phyloP scores from a whole-genome alignment of 2,329 filamentous ascomycete species.

The Lachnellula subtilissima region DNA sequence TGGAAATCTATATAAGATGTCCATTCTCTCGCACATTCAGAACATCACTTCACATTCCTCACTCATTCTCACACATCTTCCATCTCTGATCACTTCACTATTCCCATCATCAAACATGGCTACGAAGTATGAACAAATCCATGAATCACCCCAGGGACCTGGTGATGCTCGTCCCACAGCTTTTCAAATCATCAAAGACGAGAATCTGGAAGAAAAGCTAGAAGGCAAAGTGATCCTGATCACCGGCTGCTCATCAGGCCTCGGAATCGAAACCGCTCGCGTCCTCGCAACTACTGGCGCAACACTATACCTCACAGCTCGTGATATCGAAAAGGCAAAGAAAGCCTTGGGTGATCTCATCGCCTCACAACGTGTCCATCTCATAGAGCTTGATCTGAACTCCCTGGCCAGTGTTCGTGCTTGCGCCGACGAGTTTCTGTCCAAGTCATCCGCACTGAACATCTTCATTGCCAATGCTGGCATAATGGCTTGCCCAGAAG shows the following conservation, averaged over 20 bases:
- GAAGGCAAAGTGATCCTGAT: conserved; percentile 37
- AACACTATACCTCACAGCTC: conserved; percentile 32
- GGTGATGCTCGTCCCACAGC: conserved; percentile 18
- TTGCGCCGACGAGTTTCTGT: conserved; percentile 27
- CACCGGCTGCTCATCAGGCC: conserved; percentile 34
- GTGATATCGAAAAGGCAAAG: conserved; percentile 31
- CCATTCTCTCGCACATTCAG: neutral
- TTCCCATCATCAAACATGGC: neutral
- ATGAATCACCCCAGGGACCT: neutral
- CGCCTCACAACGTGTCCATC: conserved; percentile 24
- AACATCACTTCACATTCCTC: neutral
- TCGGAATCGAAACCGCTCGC: conserved; percentile 35
- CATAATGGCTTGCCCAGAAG: conserved; percentile 17
- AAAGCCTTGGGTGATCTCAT: conserved; percentile 37
- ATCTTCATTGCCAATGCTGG: conserved; percentile 27
- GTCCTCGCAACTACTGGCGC: conserved; percentile 34
- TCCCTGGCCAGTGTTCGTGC: conserved; percentile 31
- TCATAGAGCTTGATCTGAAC: conserved; percentile 32
- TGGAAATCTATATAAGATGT: too few relatives aligned
- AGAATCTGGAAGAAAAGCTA: conserved; percentile 28
- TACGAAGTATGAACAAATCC: neutral
- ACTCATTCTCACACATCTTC: neutral
- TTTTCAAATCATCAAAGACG: conserved; percentile 32
- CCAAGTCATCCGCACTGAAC: conserved; percentile 29
- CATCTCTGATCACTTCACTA: neutral